phyloP scores from a whole-genome alignment of 2,329 filamentous ascomycete species.

The Moelleriella libera region DNA sequence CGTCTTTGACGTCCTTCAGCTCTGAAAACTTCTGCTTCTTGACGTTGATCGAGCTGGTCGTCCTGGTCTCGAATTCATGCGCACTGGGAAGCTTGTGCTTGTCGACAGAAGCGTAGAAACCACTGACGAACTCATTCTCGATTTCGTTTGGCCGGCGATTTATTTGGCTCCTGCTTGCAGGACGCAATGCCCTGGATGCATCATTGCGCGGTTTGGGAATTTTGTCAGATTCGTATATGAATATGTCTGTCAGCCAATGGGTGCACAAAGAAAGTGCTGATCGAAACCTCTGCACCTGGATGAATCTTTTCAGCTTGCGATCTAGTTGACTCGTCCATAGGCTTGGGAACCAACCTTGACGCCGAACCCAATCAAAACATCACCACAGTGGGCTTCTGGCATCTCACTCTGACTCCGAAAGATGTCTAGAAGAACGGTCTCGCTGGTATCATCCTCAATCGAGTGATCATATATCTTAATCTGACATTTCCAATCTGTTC shows the following conservation, averaged over 20 bases:
- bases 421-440: conserved; percentile 34
- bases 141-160: conserved; percentile 8
- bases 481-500: conserved; percentile 43
- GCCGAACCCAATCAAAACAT: conserved; percentile 30
- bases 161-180: conserved; percentile 7
- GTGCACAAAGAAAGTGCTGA: conserved; percentile 27
- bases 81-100: conserved; percentile 27
- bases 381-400: conserved; percentile 28
- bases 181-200: conserved; percentile 17
- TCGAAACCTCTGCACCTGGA: conserved; percentile 26
- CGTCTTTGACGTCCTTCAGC: conserved; percentile 45
- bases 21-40: conserved; percentile 43
- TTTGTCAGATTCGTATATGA: conserved; percentile 23
- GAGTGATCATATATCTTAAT: conserved; percentile 48
- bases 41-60: conserved; percentile 24
- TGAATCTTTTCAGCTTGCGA: not conserved
- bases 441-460: conserved; percentile 22
- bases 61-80: conserved; percentile 25
- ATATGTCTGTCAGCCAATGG: conserved; percentile 25
- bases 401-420: conserved; percentile 41
- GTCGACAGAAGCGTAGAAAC: conserved; percentile 29
- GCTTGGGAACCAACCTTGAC: conserved; percentile 31
- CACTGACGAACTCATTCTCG: conserved; percentile 31
- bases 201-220: conserved; percentile 20
- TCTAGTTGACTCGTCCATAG: not conserved